These are phyloP conservation scores for Malassezia furfur DNA, from an alignment of 1,284 basidiomycete genomes.

Conservation along the genomic window DNA sequence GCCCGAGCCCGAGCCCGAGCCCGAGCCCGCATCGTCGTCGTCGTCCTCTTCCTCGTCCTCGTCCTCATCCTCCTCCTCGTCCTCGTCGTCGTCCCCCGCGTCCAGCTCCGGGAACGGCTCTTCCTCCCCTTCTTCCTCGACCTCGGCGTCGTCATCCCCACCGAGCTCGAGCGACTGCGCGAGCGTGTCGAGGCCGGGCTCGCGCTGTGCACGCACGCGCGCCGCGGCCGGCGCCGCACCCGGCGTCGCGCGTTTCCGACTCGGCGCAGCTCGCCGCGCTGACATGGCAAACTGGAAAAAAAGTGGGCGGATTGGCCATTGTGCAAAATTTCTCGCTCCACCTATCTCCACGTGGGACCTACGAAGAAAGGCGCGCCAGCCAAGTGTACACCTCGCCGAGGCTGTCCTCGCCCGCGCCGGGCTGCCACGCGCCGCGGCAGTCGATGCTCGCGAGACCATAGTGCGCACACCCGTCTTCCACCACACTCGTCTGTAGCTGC, in stretches of 20 bases:
- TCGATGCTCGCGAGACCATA: constrained; percentile 31
- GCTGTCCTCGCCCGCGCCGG: constrained; percentile 1
- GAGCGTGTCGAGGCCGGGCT: constrained; percentile 8
- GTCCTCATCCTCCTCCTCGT: constrained; percentile 48
- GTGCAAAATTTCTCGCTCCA: background rate
- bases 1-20: constrained; percentile 29
- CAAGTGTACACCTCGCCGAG: constrained; percentile 20
- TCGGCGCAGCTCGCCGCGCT: constrained; percentile 3
- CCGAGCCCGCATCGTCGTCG: constrained; percentile 18
- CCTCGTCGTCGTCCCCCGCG: constrained; percentile 43
- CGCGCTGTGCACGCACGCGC: background rate
- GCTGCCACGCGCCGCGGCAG: constrained; percentile 14
- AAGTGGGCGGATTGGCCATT: background rate
- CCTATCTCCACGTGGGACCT: background rate
- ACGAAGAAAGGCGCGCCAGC: constrained; percentile 18
- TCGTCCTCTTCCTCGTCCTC: constrained; percentile 50
- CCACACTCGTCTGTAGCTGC: constrained; percentile 30
- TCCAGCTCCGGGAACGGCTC: constrained; percentile 52
- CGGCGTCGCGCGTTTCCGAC: constrained; percentile 15
- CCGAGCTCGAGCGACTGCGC: constrained; percentile 6
- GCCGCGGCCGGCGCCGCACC: constrained; percentile 4
- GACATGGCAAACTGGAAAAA: constrained; percentile 2
- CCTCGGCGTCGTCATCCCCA: constrained; percentile 16
- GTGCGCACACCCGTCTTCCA: constrained; percentile 26
- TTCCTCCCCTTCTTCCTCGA: constrained; percentile 23